Conservation (phyloP, 140 eudicot genomes). For the Oenanthe javanica region DNA sequence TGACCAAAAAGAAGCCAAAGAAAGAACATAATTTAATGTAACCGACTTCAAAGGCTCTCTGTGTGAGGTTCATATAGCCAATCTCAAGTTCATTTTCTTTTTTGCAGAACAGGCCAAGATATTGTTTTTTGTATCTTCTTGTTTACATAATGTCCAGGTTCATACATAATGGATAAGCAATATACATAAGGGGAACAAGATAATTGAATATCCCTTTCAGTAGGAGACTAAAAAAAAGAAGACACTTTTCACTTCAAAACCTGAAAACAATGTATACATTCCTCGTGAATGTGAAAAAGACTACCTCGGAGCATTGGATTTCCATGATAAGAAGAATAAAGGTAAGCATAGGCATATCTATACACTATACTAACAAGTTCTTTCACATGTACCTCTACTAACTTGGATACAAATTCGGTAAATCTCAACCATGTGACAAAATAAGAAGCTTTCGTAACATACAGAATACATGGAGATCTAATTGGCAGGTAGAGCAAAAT, state of each 20-base stretch:
- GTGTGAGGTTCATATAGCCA: neutral
- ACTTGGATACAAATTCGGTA: neutral
- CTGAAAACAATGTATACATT: neutral
- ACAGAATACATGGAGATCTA: neutral
- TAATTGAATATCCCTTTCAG: neutral
- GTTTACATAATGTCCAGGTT: neutral
- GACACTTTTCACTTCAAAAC: neutral
- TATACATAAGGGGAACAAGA: neutral
- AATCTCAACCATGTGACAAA: neutral
- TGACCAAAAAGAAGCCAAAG: too few relatives aligned
- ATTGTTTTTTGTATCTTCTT: neutral
- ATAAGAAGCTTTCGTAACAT: neutral
- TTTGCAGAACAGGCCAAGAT: neutral
- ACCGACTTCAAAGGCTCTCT: too few relatives aligned
- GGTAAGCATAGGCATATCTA: neutral
- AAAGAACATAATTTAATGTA: too few relatives aligned
- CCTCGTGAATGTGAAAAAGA: neutral
- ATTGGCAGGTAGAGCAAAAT: neutral
- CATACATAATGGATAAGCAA: too few relatives aligned
- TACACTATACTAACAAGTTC: too few relatives aligned
- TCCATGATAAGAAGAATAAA: neutral
- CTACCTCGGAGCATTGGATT: neutral
- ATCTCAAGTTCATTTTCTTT: neutral
- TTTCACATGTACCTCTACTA: neutral
- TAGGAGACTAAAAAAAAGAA: neutral